These are phyloP conservation scores for Gracilariopsis chorda DNA, from an alignment of 23 red algal genomes.

Conservation along the genomic window DNA sequence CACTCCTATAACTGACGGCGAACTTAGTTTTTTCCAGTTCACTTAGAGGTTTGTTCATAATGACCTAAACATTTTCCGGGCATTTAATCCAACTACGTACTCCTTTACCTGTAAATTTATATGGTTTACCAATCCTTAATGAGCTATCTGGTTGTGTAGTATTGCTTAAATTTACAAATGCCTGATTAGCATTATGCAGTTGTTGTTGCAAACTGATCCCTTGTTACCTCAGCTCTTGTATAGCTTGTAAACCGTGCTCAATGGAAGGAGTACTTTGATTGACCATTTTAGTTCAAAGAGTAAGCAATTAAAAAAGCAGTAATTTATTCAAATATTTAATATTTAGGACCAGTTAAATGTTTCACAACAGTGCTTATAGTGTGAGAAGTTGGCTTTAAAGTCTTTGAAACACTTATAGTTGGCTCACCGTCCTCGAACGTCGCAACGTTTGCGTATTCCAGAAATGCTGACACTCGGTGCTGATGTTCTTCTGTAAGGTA, in stretches of 20 bases:
- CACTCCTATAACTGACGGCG: background rate
- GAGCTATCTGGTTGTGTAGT: background rate
- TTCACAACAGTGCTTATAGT: background rate
- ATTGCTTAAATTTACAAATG: background rate
- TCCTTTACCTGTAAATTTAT: background rate
- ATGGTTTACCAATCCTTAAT: conserved; percentile 1
- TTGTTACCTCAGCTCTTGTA: background rate
- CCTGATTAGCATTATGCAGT: background rate
- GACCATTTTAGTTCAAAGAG: too few relatives aligned
- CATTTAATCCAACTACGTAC: background rate
- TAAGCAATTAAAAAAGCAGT: too few relatives aligned
- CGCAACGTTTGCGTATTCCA: background rate
- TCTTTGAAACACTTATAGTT: background rate
- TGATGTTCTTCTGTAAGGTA: background rate
- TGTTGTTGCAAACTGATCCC: background rate
- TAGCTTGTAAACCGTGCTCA: background rate
- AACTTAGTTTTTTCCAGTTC: background rate
- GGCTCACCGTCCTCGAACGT: background rate
- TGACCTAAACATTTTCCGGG: conserved; percentile 2
- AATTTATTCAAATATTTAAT: too few relatives aligned
- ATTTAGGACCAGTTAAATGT: too few relatives aligned
- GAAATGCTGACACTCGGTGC: background rate
- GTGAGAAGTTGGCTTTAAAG: background rate
- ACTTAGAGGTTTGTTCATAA: background rate
- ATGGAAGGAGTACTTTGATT: too few relatives aligned